A percentile compares a stretch with the other conserved stretches of the same genome.
Conservation (phyloP, 2,329 filamentous ascomycete genomes). For the Colletotrichum sp. region DNA sequence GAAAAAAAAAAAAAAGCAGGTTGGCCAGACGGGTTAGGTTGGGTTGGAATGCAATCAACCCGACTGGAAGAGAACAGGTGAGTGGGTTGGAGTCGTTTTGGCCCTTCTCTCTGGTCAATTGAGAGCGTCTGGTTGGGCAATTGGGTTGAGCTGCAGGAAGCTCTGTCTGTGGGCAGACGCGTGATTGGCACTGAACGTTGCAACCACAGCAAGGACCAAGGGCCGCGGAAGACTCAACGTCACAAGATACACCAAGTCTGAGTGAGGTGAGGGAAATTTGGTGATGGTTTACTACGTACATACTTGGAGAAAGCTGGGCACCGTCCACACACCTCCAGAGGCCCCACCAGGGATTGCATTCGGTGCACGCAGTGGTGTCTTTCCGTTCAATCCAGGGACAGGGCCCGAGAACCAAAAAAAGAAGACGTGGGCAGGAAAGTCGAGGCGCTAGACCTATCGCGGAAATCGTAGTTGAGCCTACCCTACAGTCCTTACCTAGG, state of each 20-base stretch:
- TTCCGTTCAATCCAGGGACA: background rate
- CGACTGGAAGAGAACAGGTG: slow-evolving; percentile 4
- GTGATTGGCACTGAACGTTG: slow-evolving; percentile 5
- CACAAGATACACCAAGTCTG: background rate
- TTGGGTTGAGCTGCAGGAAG: background rate
- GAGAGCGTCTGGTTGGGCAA: slow-evolving; percentile 10
- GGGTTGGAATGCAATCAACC: slow-evolving; percentile 14
- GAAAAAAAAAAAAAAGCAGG: background rate
- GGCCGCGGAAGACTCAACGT: background rate
- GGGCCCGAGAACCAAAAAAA: background rate
- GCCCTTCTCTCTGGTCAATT: background rate
- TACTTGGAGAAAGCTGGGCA: background rate
- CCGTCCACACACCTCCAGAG: background rate
- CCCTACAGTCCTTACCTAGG: background rate
- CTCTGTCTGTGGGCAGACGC: slow-evolving; percentile 2
- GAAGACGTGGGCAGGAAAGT: background rate
- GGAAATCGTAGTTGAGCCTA: background rate
- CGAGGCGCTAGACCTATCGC: background rate
- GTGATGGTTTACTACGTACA: background rate
- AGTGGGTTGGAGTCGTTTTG: background rate
- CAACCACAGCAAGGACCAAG: background rate
- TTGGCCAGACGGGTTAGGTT: background rate
- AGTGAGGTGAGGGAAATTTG: background rate
- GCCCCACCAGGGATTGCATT: background rate
- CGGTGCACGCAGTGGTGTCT: background rate